These are phyloP conservation scores for Sarocladiaceae sp. DNA, from an alignment of 2,329 filamentous ascomycete species.

Conservation along the genomic window DNA sequence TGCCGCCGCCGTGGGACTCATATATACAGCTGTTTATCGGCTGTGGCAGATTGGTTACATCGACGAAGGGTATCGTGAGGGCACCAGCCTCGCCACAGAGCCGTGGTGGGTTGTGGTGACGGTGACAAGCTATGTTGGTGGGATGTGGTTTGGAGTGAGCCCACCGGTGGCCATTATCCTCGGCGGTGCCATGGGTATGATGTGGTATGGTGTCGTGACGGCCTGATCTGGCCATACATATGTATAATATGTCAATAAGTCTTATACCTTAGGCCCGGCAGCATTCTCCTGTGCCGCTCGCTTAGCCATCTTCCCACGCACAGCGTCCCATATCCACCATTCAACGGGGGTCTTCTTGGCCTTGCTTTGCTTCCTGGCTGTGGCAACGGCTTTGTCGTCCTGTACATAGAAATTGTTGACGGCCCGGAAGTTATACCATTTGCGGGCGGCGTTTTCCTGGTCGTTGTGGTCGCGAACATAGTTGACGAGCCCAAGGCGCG, in stretches of 20 bases:
- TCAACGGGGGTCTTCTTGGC: constrained; percentile 25
- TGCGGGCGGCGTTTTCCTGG: constrained; percentile 26
- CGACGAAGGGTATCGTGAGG: constrained; percentile 34
- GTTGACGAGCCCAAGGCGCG: constrained; percentile 34
- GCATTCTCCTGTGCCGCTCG: constrained; percentile 10
- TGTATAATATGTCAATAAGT: too few relatives aligned
- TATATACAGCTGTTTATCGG: constrained; percentile 55
- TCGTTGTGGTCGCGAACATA: constrained; percentile 27
- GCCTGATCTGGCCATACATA: too few relatives aligned
- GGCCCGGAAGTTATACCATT: constrained; percentile 35
- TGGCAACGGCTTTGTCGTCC: constrained; percentile 15
- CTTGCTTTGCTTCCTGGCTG: constrained; percentile 15
- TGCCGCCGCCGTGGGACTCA: constrained; percentile 50
- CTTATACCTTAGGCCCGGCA: background rate
- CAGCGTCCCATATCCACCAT: constrained; percentile 34
- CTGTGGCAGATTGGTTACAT: constrained; percentile 54
- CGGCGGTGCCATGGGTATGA: constrained; percentile 23
- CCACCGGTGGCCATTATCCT: constrained; percentile 24
- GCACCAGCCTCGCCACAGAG: constrained; percentile 46
- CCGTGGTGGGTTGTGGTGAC: constrained; percentile 56
- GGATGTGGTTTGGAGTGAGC: constrained; percentile 22
- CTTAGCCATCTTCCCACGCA: constrained; percentile 26
- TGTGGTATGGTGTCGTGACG: constrained; percentile 18
- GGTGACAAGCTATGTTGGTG: constrained; percentile 27
- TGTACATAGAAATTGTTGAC: constrained; percentile 33